These are phyloP conservation scores for Pythium folliculosum DNA, from an alignment of 352 stramenopile species.

Conservation along the genomic window DNA sequence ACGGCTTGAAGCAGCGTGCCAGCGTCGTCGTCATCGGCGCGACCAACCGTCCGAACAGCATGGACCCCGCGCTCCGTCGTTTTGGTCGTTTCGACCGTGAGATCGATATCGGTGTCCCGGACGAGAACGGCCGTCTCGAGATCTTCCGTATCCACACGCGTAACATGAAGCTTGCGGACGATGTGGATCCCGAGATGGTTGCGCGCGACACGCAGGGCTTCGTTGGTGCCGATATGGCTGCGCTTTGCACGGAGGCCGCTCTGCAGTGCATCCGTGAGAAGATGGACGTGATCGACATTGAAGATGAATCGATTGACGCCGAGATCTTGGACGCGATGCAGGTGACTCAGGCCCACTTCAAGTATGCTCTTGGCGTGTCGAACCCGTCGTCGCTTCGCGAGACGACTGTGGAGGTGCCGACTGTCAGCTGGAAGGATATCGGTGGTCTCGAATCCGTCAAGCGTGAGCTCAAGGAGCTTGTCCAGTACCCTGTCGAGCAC, in stretches of 20 bases:
- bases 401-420: conserved; percentile 99
- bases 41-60: conserved; percentile 99
- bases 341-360: conserved; percentile 99
- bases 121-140: conserved; percentile 98
- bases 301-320: conserved; percentile 99
- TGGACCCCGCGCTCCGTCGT: conserved; percentile 97
- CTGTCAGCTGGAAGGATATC: conserved; percentile 99
- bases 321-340: conserved; percentile 99
- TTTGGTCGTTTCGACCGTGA: conserved; percentile 99
- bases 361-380: conserved; percentile 96
- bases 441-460: conserved; percentile 98
- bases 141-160: conserved; percentile 99
- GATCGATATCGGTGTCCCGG: conserved; percentile 99
- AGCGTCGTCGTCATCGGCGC: conserved; percentile 99
- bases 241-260: conserved; percentile 97
- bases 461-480: conserved; percentile 98
- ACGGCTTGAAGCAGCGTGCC: conserved; percentile 92
- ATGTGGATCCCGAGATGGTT: conserved; percentile 98
- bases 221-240: conserved; percentile 99
- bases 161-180: conserved; percentile 99
- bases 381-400: conserved; percentile 99
- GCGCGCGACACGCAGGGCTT: conserved; percentile 99
- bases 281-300: conserved; percentile 99
- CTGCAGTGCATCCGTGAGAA: conserved; percentile 99
- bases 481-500: conserved; percentile 99